Evolutionary conservation across 2,329 filamentous ascomycete species (phyloP).

Genomic region (Monilinia laxa): DNA sequence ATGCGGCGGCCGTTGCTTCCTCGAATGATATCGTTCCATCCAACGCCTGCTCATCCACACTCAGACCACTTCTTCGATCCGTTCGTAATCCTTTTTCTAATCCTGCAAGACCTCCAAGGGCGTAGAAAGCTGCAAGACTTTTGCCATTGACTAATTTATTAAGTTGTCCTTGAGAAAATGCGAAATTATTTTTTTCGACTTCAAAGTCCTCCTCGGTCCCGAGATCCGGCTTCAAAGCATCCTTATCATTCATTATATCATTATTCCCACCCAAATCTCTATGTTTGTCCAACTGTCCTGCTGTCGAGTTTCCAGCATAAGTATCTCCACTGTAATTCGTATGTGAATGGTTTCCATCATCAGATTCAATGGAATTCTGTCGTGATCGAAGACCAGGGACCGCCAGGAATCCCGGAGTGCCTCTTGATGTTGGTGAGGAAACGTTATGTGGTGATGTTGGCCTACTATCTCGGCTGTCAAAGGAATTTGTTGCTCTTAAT

Average conservation of each 20-base stretch:
- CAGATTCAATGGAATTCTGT: conserved; percentile 64
- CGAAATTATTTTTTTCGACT: conserved; percentile 67
- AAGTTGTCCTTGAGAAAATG: conserved; percentile 70
- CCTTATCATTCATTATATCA: conserved; percentile 54
- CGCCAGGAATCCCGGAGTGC: conserved; percentile 55
- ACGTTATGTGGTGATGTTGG: conserved; percentile 68
- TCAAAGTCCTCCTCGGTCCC: conserved; percentile 69
- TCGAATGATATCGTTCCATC: conserved; percentile 68
- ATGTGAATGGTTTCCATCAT: conserved; percentile 51
- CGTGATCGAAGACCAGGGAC: conserved; percentile 63
- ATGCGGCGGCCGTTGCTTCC: conserved; percentile 48
- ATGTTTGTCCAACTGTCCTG: conserved; percentile 42
- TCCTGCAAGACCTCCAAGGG: conserved; percentile 69
- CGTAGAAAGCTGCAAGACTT: conserved; percentile 70
- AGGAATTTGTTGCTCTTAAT: conserved; percentile 53
- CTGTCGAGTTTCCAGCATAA: conserved; percentile 44
- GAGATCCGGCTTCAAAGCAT: conserved; percentile 56
- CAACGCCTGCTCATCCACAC: conserved; percentile 64
- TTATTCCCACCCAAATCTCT: conserved; percentile 44
- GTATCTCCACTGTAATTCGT: conserved; percentile 42
- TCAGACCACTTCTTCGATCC: conserved; percentile 63
- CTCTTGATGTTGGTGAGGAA: conserved; percentile 58
- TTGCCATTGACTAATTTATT: conserved; percentile 80
- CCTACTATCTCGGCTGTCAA: conserved; percentile 59
- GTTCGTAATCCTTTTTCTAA: conserved; percentile 72